Percentiles rank a stretch among this genome's conserved stretches.
Evolutionary conservation across 2,329 filamentous ascomycete genomes (phyloP).

Genomic region (Trichoderma pleuroti): DNA sequence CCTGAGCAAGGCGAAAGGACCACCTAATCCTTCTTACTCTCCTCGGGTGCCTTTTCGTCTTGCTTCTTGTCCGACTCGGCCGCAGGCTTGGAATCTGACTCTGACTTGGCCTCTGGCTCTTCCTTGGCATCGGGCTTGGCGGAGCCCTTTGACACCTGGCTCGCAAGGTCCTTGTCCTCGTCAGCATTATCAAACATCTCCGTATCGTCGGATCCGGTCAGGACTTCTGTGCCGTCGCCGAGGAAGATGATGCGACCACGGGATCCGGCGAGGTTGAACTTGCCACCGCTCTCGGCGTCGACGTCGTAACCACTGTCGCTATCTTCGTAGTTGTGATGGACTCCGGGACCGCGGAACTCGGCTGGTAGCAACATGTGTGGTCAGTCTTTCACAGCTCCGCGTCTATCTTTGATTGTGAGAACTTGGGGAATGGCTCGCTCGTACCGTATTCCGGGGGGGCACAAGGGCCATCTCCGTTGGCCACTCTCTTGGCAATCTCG

Average conservation of each 20-base stretch:
- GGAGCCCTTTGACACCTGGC: slow-evolving; percentile 68
- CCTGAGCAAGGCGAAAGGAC: slow-evolving; percentile 23
- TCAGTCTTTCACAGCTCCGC: slow-evolving; percentile 24
- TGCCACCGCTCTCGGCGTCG: slow-evolving; percentile 63
- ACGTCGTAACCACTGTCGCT: slow-evolving; percentile 74
- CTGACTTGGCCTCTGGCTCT: slow-evolving; percentile 24
- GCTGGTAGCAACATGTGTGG: slow-evolving; percentile 46
- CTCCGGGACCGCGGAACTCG: slow-evolving; percentile 79
- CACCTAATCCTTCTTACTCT: slow-evolving; percentile 38
- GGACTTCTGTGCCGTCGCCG: slow-evolving; percentile 89
- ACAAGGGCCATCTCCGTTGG: slow-evolving; percentile 95
- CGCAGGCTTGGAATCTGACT: slow-evolving; percentile 27
- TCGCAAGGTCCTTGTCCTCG: slow-evolving; percentile 81
- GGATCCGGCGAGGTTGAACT: slow-evolving; percentile 66
- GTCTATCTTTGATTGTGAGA: slow-evolving; percentile 15
- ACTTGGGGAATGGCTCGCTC: slow-evolving; percentile 44
- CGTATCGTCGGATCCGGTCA: slow-evolving; percentile 82
- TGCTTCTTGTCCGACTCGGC: slow-evolving; percentile 27
- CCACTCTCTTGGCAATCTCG: slow-evolving; percentile 87
- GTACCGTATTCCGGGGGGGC: slow-evolving; percentile 99
- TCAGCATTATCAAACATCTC: slow-evolving; percentile 89
- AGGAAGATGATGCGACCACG: slow-evolving; percentile 89
- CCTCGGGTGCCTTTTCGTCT: slow-evolving; percentile 27
- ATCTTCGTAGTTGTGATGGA: slow-evolving; percentile 79
- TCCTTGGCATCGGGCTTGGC: slow-evolving; percentile 27